Base-by-base conservation (phyloP, 371 early-diverging fungal genomes). In the Zychaea mexicana region DNA sequence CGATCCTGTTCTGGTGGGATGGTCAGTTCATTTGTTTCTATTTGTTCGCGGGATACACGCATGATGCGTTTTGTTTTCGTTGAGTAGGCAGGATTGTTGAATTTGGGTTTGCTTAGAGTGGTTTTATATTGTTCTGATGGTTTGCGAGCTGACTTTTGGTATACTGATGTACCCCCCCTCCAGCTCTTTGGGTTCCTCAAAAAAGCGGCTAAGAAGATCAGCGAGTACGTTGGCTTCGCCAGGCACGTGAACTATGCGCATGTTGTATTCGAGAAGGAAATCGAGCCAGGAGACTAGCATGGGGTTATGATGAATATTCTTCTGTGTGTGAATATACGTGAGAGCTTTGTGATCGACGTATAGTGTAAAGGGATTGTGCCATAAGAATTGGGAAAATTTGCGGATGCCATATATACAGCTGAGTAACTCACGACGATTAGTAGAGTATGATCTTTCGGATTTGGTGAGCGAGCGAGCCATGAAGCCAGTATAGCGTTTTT, bases 211-310 rank as follows among this genome's bases (percentile, higher is more conserved):
- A 12, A 71, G 70, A 1, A 70, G 60, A 52, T 70, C 69, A 9
- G 72, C 60, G 10, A 76, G 33, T 0, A 70, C 46, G 46, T 76
- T 75, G 10, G 52, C 21, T 0, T 60, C 52, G 0, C 76, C 76
- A 7, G 68, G 70, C 0, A 65, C 30, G 32, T 75, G 70, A 0
- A 75, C 30, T 13, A 74, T 39, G 1, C 30, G 13, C 42, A 78
- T 74, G 0, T 21, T 32, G 47, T 67, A 70, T 12, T 71, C 33
- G 0, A 73, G n/a, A 19, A 73, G 24, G 5, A 54, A 62, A 12
- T 73, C 74, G 1, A 68, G 36, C 70, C 73, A 77, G 2, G 54
- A 52, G 4, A 66, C 59, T 52, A 69, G 32, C 71, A 70, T 76
- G 9, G 72, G 2, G 46, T 69, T 65, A 2, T 61, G 42, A 21